Evolutionary conservation across 1,284 basidiomycete species (phyloP), one percentile per base, ranked within the genome.

Genomic region (Tilletia indica): DNA sequence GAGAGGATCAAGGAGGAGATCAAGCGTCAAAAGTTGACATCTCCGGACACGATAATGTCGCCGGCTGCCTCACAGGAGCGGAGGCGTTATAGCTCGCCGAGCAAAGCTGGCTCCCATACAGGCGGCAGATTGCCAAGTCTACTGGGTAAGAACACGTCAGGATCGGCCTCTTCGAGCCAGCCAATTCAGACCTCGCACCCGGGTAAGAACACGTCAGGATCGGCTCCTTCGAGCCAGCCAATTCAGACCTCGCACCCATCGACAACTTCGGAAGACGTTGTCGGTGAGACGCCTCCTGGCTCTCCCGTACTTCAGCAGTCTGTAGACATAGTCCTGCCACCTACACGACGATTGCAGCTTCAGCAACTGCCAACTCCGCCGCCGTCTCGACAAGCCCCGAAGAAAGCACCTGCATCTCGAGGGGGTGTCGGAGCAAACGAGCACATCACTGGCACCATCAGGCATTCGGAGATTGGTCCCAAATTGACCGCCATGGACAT

Each of bases 361-460:
- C 8, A 54, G 8, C n/a, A 21, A 19, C 51, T 21, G 51, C 19
- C 51, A 3, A n/a, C 51, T 19, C 51, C 51, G 51, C 51, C 51
- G 19, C 25, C 51, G 8, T n/a, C 25, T 8, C n/a, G 19, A n/a
- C 19, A 54, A 31, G n/a, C 25, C 6, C 51, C 51, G 51, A 54
- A 54, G 51, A 54, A 54, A 54, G 51, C 51, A 11, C 51, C 51
- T 31, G 51, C 25, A n/a, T 54, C 51, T 9, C 19, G 51, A 54
- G 51, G 51, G 11, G 51, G 51, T 8, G 25, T 31, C 51, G 51
- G n/a, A 31, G 25, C 25, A 19, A n/a, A 21, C 9, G 51, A 54
- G 51, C 51, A 8, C 19, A 31, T 19, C 51, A 8, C 51, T 8
- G n/a, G 25, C 11, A 14, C 51, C 51, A 31, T 31, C 25, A 54